Conservation (phyloP, 805 yeast species). For the Candida endomychidarum region DNA sequence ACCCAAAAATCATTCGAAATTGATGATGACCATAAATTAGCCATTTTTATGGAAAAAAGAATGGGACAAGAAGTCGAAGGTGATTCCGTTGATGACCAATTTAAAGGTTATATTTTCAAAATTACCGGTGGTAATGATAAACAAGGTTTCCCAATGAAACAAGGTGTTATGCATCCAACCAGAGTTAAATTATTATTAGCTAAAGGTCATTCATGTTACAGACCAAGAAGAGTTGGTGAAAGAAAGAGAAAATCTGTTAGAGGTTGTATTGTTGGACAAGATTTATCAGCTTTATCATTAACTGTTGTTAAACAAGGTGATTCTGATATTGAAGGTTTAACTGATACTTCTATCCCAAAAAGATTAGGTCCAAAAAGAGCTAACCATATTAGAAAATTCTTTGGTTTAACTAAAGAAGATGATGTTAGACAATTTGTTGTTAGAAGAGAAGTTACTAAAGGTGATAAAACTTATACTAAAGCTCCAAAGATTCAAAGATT, state of each 20-base stretch:
- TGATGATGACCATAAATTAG: conserved; percentile 98
- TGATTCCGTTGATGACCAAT: conserved; percentile 96
- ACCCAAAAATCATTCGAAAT: conserved; percentile 97
- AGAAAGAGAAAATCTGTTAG: conserved; percentile 99
- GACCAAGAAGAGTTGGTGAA: conserved; percentile 99
- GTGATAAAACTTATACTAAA: conserved; percentile 98
- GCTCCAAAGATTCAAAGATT: conserved; percentile 99
- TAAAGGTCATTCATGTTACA: conserved; percentile 97
- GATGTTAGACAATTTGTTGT: conserved; percentile 88
- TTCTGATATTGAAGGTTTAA: conserved; percentile 90
- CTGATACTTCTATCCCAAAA: conserved; percentile 94
- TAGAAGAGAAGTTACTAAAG: conserved; percentile 98
- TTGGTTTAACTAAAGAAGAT: conserved; percentile 93
- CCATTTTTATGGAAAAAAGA: conserved; percentile 98
- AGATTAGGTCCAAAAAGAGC: conserved; percentile 99
- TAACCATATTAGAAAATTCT: conserved; percentile 99
- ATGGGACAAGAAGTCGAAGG: conserved; percentile 99
- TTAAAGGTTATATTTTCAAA: conserved; percentile 98
- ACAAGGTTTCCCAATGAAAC: conserved; percentile 99
- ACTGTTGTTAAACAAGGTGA: conserved; percentile 98
- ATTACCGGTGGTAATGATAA: conserved; percentile 99
- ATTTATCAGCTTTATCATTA: conserved; percentile 92
- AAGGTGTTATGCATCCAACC: conserved; percentile 99
- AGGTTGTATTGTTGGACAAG: conserved; percentile 98
- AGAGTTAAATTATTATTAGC: conserved; percentile 95